These are phyloP conservation scores for Solanum commersonii DNA, from an alignment of 257 asterid genomes.

Conservation along the genomic window DNA sequence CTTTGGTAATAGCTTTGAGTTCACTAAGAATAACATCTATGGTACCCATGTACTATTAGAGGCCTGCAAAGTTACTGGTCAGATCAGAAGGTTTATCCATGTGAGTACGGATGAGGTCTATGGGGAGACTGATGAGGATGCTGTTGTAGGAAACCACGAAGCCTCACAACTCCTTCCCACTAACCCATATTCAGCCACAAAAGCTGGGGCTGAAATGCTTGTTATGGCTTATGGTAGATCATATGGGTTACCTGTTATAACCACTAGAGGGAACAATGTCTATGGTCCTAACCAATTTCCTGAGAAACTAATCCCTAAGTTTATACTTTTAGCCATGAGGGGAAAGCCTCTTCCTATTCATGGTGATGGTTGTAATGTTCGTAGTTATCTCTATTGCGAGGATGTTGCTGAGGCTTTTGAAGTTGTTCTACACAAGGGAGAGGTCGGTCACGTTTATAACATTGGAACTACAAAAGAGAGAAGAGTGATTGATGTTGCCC, in stretches of 20 bases:
- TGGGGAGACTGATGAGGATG: constrained; percentile 17
- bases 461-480: constrained; percentile 15
- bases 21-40: constrained; percentile 15
- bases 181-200: constrained; percentile 17
- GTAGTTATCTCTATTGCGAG: constrained; percentile 17
- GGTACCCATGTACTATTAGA: constrained; percentile 17
- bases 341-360: constrained; percentile 14
- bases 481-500: constrained; percentile 16
- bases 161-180: constrained; percentile 22
- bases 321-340: constrained; percentile 14
- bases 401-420: constrained; percentile 21
- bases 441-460: constrained; percentile 14
- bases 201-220: constrained; percentile 17
- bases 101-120: constrained; percentile 14
- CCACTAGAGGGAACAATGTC: constrained; percentile 16
- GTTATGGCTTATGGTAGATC: constrained; percentile 21
- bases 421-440: constrained; percentile 9
- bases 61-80: constrained; percentile 16
- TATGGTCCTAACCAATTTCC: constrained; percentile 19
- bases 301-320: constrained; percentile 13
- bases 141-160: constrained; percentile 15
- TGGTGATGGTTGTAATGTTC: constrained; percentile 14
- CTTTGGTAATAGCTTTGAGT: constrained; percentile 15
- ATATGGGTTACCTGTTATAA: constrained; percentile 14
- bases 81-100: constrained; percentile 11